Evolutionary conservation across 306 rosid species (phyloP).

Genomic region (Purshia tridentata): DNA sequence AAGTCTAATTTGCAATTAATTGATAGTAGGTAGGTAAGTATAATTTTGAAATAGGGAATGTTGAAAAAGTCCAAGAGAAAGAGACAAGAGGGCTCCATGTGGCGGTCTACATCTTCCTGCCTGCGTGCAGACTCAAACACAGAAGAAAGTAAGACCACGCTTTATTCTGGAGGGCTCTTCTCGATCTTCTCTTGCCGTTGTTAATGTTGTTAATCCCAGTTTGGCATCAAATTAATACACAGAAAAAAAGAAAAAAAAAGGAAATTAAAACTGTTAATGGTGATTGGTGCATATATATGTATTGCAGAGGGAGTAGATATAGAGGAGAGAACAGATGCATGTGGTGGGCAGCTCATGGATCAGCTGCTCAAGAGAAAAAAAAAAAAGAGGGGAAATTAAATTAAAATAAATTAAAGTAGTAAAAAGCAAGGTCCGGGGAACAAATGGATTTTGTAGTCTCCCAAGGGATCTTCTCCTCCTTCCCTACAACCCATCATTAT

Average conservation of each 20-base stretch:
- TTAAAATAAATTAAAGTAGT: conserved; percentile 25
- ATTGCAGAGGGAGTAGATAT: no score
- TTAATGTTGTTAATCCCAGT: background rate
- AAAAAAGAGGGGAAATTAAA: conserved; percentile 9
- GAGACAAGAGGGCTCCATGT: conserved; percentile 63
- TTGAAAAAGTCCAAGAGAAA: conserved; percentile 54
- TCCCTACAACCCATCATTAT: conserved; percentile 69
- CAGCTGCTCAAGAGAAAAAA: conserved; percentile 27
- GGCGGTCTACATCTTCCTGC: conserved; percentile 40
- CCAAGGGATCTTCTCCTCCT: conserved; percentile 86
- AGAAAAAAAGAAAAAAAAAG: background rate
- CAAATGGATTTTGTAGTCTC: conserved; percentile 87
- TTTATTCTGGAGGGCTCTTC: conserved; percentile 34
- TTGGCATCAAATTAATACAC: conserved; percentile 21
- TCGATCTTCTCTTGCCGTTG: conserved; percentile 1
- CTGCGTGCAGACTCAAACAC: conserved; percentile 17
- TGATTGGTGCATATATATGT: background rate
- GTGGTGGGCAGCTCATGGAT: conserved; percentile 74
- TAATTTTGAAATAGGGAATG: conserved; percentile 4
- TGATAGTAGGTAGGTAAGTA: conserved; percentile 4
- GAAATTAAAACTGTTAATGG: conserved; percentile 45
- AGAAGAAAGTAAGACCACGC: conserved; percentile 30
- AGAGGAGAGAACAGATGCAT: conserved; percentile 44
- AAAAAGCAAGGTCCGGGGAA: conserved; percentile 51
- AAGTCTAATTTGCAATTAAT: no score